Evolutionary conservation across 805 yeast species (phyloP), one percentile per base, ranked within the genome.

Genomic region (Pichia exigua): DNA sequence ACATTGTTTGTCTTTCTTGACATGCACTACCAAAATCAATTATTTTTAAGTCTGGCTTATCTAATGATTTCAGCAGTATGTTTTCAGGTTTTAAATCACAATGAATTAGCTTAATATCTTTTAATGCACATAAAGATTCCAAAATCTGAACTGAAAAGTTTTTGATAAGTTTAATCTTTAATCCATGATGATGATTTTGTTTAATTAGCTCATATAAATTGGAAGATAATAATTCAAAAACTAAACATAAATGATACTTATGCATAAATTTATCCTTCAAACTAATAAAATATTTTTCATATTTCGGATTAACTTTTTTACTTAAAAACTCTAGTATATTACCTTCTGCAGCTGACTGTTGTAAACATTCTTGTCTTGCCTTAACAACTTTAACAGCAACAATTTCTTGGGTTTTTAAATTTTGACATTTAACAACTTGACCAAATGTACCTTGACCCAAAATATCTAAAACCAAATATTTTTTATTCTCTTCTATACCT

Each of bases 381-480:
- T 92, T 94, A 53, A 94, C 87, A 44, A 94, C 95, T 68, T 94
- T 94, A 39, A 94, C 95, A 1, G 99, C 99, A 26, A 91, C 87
- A 21, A 92, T 79, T 55, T 88, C 92, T 63, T 89, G 94, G 45
- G 90, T 87, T 45, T 67, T 69, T 55, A 73, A 57, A 59, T 82
- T 79, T 65, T 88, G 96, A 69, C 97, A 92, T 69, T 92, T 94
- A 42, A 91, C 95, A 45, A 94, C 99, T 70, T 94, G 98, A 11
- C 99, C 99, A 74, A 94, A 94, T 1, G 99, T 91, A 2, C 99
- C 99, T 55, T 91, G 92, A 0, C 99, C 99, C 42, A 94, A 69
- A 17, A 94, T 75, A 66, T 92, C 98, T 52, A 94, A 71, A 6
- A 94, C 97, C 61, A 94, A 75, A 65, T 91, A 92, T 63, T 87